phyloP scores from a whole-genome alignment of 805 yeast species.

The Starmerella geochares region DNA sequence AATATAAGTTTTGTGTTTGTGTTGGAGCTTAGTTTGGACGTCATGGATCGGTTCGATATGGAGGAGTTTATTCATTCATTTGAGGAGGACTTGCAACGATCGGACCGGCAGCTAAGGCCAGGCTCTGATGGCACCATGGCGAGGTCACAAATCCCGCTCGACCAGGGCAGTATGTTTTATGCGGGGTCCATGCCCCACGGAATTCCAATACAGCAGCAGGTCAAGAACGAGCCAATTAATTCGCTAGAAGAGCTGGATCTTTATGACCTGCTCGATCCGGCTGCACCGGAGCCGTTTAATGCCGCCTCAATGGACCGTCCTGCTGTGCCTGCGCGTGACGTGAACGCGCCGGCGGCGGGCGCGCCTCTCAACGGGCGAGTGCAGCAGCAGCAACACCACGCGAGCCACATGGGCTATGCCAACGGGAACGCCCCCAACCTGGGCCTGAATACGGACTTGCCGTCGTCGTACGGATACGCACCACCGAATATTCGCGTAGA shows the following conservation, averaged over 20 bases:
- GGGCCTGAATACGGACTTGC: not conserved
- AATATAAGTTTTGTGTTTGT: not conserved
- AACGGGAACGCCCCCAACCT: not conserved
- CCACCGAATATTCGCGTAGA: conserved; percentile 9
- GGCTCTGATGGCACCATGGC: not conserved
- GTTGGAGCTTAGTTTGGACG: not conserved
- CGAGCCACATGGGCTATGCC: not conserved
- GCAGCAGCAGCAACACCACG: not conserved
- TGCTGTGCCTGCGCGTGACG: not conserved
- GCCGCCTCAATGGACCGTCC: not conserved
- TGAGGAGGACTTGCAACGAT: conserved; percentile 5
- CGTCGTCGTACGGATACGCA: not conserved
- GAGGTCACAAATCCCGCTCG: not conserved
- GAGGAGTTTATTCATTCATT: conserved; percentile 5
- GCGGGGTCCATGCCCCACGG: not conserved
- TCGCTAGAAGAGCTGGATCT: not conserved
- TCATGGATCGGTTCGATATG: conserved; percentile 5
- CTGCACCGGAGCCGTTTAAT: not conserved
- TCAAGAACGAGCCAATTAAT: not conserved
- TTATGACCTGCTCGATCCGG: conserved; percentile 1
- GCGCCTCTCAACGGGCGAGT: not conserved
- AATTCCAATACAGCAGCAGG: not conserved
- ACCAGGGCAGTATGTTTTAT: not conserved
- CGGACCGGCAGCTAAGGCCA: not conserved
- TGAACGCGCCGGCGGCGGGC: not conserved